phyloP scores from a whole-genome alignment of 495 filamentous ascomycete genomes.

The Lasiosphaeris hirsuta region DNA sequence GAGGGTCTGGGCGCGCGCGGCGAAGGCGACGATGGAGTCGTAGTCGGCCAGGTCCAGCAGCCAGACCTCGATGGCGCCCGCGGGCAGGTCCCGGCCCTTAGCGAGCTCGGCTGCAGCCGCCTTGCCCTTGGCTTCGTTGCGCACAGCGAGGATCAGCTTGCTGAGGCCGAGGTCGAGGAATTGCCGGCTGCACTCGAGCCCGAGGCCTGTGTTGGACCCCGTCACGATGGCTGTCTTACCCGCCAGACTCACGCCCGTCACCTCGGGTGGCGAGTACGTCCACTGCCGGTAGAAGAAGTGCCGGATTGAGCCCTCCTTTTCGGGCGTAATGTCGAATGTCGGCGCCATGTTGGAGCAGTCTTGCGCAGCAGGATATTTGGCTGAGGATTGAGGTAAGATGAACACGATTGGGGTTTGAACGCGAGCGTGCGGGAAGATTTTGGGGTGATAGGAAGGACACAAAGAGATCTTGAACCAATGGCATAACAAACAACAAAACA shows the following conservation, averaged over 20 bases:
- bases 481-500: too few species aligned
- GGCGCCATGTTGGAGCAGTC: too few species aligned
- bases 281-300: background rate
- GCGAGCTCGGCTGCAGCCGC: background rate
- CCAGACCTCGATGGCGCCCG: conserved; percentile 45
- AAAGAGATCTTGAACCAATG: too few species aligned
- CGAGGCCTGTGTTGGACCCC: conserved; percentile 51
- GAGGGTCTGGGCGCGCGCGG: conserved; percentile 33
- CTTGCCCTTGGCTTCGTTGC: conserved; percentile 14
- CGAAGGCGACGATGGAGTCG: conserved; percentile 38
- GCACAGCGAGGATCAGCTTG: conserved; percentile 7
- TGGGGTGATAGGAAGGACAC: too few species aligned
- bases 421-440: too few species aligned
- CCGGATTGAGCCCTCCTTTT: background rate
- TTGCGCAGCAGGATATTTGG: too few species aligned
- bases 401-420: too few species aligned
- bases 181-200: conserved; percentile 44
- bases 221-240: conserved; percentile 51
- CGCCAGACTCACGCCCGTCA: background rate
- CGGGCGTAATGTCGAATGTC: background rate
- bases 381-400: too few species aligned
- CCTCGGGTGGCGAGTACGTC: background rate
- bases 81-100: too few species aligned
- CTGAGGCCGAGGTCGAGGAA: conserved; percentile 13
- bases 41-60: conserved; percentile 50